Evolutionary conservation across 306 rosid genomes (phyloP).

Genomic region (Pyrus communis): DNA sequence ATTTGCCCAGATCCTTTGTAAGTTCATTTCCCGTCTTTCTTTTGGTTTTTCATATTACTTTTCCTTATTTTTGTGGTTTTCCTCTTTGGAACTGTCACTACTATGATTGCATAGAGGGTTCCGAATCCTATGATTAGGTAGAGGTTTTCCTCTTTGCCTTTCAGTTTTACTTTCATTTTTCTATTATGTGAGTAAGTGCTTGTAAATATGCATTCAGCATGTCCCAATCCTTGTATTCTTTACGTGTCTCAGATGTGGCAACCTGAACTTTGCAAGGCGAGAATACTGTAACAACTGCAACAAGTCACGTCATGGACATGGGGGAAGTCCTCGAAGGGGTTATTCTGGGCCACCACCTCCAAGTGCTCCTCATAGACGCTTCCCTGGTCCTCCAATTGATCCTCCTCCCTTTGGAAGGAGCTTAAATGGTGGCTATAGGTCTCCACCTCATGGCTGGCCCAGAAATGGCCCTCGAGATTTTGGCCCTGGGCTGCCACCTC

Average conservation of each 20-base stretch:
- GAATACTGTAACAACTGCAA: constrained; percentile 82
- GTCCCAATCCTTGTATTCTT: not conserved
- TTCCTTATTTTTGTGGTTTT: not conserved
- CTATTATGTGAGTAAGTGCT: not conserved
- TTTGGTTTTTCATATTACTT: not conserved
- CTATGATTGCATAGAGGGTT: not conserved
- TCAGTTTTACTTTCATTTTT: not conserved
- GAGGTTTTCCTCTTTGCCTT: not conserved
- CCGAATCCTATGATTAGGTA: not conserved
- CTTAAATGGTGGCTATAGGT: constrained; percentile 63
- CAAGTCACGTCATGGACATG: constrained; percentile 54
- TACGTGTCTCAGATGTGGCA: constrained; percentile 60
- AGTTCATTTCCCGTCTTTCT: constrained; percentile 16
- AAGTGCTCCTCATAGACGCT: constrained; percentile 62
- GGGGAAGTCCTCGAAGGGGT: constrained; percentile 79
- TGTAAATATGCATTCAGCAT: not conserved
- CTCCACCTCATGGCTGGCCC: constrained; percentile 77
- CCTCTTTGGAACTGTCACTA: not conserved
- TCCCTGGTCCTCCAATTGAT: constrained; percentile 63
- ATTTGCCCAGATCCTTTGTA: constrained; percentile 69
- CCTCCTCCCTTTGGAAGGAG: constrained; percentile 75
- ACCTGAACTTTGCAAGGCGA: constrained; percentile 91
- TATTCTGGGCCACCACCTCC: constrained; percentile 50
- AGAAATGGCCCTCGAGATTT: constrained; percentile 75
- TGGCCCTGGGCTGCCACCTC: constrained; percentile 55